Conservation (phyloP, 176 grass and related monocot genomes). For the Oryza meyeriana region DNA sequence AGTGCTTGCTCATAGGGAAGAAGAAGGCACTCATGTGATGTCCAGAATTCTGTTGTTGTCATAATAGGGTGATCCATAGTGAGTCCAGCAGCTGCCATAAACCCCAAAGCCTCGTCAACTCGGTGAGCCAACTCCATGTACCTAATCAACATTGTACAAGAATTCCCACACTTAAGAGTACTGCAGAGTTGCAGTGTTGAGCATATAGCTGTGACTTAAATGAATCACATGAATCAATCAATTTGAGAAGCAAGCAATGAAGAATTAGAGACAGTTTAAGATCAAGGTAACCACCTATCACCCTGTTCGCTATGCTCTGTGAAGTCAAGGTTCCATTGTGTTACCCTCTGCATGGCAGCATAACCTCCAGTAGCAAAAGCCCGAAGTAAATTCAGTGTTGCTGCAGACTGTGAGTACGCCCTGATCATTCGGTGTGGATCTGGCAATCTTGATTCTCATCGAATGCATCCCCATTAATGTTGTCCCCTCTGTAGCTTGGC, state of each 20-base stretch:
- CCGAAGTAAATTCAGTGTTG: slow-evolving; percentile 86
- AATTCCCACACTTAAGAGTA: not conserved
- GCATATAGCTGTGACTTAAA: not conserved
- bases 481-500: slow-evolving; percentile 91
- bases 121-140: slow-evolving; percentile 87
- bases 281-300: slow-evolving; percentile 56
- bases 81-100: slow-evolving; percentile 85
- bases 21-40: slow-evolving; percentile 88
- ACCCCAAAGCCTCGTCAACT: slow-evolving; percentile 88
- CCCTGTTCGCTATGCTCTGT: slow-evolving; percentile 81
- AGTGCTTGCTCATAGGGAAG: slow-evolving; percentile 86
- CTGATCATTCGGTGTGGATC: slow-evolving; percentile 86
- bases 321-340: slow-evolving; percentile 97
- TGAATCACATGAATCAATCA: not conserved
- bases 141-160: slow-evolving; percentile 45
- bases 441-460: slow-evolving; percentile 71
- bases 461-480: slow-evolving; percentile 85
- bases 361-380: slow-evolving; percentile 89
- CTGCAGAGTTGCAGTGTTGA: not conserved
- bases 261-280: not conserved
- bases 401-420: slow-evolving; percentile 75
- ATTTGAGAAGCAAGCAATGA: not conserved
- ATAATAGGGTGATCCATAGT: slow-evolving; percentile 85
- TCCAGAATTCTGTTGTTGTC: slow-evolving; percentile 91
- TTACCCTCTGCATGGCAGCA: slow-evolving; percentile 91